These are phyloP conservation scores for Barnettozyma wickerhamii DNA, from an alignment of 805 yeast genomes.

Conservation along the genomic window DNA sequence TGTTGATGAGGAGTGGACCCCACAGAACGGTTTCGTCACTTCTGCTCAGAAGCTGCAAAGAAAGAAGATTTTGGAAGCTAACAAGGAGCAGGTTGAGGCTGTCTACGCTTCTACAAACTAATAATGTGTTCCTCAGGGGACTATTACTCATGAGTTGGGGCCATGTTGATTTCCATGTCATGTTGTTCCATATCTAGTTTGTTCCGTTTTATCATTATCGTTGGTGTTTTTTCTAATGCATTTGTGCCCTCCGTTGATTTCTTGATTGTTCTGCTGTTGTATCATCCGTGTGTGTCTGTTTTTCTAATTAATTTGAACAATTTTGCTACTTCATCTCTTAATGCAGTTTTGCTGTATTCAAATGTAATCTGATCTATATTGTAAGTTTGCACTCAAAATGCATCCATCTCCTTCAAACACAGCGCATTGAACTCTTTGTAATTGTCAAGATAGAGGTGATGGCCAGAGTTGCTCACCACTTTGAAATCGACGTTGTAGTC, in stretches of 20 bases:
- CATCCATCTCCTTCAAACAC: slow-evolving; percentile 48
- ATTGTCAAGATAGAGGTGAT: slow-evolving; percentile 76
- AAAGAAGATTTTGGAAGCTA: slow-evolving; percentile 73
- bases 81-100: slow-evolving; percentile 60
- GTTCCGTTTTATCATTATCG: not conserved
- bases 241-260: no score
- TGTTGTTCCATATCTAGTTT: no score
- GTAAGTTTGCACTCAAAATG: slow-evolving; percentile 9
- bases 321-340: not conserved
- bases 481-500: slow-evolving; percentile 30
- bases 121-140: no score
- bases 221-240: not conserved
- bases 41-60: slow-evolving; percentile 96
- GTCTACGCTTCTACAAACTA: slow-evolving; percentile 45
- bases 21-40: slow-evolving; percentile 89
- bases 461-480: slow-evolving; percentile 59
- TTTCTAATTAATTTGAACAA: not conserved
- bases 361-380: not conserved
- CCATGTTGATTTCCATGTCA: no score
- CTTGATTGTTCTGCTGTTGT: not conserved
- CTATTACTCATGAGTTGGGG: no score
- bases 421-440: slow-evolving; percentile 46
- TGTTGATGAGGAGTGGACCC: slow-evolving; percentile 94
- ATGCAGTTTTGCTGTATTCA: not conserved
- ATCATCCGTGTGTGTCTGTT: not conserved